Evolutionary conservation across 148 eudicot species (phyloP), one percentile per base, ranked within the genome.

Genomic region (Fagopyrum esculentum): DNA sequence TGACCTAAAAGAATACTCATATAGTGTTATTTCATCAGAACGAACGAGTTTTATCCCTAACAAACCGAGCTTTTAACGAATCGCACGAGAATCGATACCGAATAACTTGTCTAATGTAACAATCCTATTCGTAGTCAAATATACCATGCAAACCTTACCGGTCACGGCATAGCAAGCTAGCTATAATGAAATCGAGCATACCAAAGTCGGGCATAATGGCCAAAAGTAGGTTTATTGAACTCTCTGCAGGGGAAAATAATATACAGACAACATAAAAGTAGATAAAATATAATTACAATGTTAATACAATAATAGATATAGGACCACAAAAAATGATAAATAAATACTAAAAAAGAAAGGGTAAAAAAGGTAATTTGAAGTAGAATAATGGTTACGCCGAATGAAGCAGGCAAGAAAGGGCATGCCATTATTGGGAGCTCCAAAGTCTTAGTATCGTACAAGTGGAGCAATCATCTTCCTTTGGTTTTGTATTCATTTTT

Each of bases 401-500:
- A 19, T 29, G 22, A 16, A 52, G 57, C 17, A 52, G 52, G 57
- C 40, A 35, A 35, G 40, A 35, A 35, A 35, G 40, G 40, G 40
- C 40, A 35, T 35, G 40, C 57, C 57, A 59, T 59, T 59, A 59
- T 59, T 59, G 64, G 64, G 60, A 55, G 22, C 40, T 59, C 12
- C 11, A 26, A 61, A 61, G 29, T 61, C 13, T 9, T 9, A 13
- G 57, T 52, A 16, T 17, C 57, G 44, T 61, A 61, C 68, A 61
- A 26, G 68, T 61, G 68, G 68, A 61, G 35, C 68, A 29, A 61
- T 61, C 68, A 61, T 12, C 15, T 9, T 40, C 68, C 5, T 61
- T 61, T 61, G 68, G 68, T 61, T 61, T 61, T 61, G 68, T 43
- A 29, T 61, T 61, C 40, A 61, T 22, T 26, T 61, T 61, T 61